Conservation (phyloP, 345 rosid species). For the Pistacia atlantica region DNA sequence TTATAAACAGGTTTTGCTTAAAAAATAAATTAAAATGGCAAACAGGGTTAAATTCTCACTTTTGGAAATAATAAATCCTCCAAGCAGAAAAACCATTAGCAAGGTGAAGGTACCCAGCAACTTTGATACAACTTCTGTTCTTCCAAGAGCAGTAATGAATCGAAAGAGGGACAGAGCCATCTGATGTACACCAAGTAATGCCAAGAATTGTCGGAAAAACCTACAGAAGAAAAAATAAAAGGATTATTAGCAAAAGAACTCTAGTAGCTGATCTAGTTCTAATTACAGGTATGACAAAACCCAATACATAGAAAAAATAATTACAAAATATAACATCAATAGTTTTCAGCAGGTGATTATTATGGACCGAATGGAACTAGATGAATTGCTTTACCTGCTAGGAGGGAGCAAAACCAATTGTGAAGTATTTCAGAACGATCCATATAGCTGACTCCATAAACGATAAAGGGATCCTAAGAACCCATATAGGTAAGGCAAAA, state of each 20-base stretch:
- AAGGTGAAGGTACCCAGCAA: conserved; percentile 68
- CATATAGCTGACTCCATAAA: conserved; percentile 63
- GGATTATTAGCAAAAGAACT: too few relatives aligned
- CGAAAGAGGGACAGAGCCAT: conserved; percentile 91
- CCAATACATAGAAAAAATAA: not conserved
- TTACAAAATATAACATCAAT: too few relatives aligned
- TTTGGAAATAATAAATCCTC: conserved; percentile 84
- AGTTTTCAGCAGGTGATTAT: not conserved
- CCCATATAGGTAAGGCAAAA: conserved; percentile 57
- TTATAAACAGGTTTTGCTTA: too few relatives aligned
- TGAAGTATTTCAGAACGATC: conserved; percentile 63
- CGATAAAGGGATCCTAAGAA: conserved; percentile 65
- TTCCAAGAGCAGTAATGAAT: conserved; percentile 83
- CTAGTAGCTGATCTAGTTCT: not conserved
- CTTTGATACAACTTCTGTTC: conserved; percentile 72
- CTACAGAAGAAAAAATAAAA: conserved; percentile 31
- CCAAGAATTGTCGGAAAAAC: conserved; percentile 39
- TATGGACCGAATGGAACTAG: not conserved
- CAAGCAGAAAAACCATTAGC: conserved; percentile 74
- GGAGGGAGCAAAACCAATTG: conserved; percentile 55
- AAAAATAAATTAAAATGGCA: too few relatives aligned
- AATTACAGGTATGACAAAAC: too few relatives aligned
- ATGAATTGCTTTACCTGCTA: conserved; percentile 41
- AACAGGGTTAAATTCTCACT: conserved; percentile 36
- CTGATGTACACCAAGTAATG: conserved; percentile 74